Percentiles rank a stretch among this genome's conserved stretches.
Evolutionary conservation across 495 filamentous ascomycete species (phyloP).

Genomic region (Lasiosphaeris hirsuta): DNA sequence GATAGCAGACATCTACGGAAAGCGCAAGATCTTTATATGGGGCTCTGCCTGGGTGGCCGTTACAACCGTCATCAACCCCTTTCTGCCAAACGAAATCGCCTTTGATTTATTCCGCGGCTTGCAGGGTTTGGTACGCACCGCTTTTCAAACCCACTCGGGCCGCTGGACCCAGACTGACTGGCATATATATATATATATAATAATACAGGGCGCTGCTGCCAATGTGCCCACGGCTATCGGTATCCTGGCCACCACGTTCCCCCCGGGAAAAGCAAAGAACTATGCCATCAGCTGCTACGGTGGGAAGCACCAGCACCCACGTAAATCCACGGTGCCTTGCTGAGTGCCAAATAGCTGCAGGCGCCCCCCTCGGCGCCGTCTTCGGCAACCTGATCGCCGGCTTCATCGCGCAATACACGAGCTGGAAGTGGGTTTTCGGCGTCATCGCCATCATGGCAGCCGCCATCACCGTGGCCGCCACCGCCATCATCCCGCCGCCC

Average conservation of each 20-base stretch:
- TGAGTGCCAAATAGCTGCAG: constrained; percentile 39
- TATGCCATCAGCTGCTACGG: constrained; percentile 56
- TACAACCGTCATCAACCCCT: constrained; percentile 61
- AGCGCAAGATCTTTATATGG: constrained; percentile 62
- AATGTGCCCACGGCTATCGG: constrained; percentile 65
- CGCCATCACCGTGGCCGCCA: constrained; percentile 53
- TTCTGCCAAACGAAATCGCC: constrained; percentile 61
- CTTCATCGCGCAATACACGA: constrained; percentile 51
- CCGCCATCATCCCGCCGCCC: constrained; percentile 64
- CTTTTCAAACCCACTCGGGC: constrained; percentile 10
- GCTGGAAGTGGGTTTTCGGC: constrained; percentile 66
- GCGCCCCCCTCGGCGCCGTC: constrained; percentile 55
- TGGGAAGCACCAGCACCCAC: constrained; percentile 13
- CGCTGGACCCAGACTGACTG: neutral
- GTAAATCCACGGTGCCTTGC: neutral
- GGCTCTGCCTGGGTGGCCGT: constrained; percentile 63
- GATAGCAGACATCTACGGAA: constrained; percentile 71
- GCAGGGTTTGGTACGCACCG: constrained; percentile 59
- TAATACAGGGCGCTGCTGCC: constrained; percentile 61
- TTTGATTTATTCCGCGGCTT: constrained; percentile 70
- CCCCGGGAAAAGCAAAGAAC: constrained; percentile 60
- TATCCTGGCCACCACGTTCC: constrained; percentile 58
- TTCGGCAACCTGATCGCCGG: constrained; percentile 55
- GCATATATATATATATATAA: no score
- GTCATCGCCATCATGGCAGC: constrained; percentile 60